These are phyloP conservation scores for Ophiognomonia clavigignenti-juglandacearum DNA, from an alignment of 2,329 filamentous ascomycete species.

Conservation along the genomic window DNA sequence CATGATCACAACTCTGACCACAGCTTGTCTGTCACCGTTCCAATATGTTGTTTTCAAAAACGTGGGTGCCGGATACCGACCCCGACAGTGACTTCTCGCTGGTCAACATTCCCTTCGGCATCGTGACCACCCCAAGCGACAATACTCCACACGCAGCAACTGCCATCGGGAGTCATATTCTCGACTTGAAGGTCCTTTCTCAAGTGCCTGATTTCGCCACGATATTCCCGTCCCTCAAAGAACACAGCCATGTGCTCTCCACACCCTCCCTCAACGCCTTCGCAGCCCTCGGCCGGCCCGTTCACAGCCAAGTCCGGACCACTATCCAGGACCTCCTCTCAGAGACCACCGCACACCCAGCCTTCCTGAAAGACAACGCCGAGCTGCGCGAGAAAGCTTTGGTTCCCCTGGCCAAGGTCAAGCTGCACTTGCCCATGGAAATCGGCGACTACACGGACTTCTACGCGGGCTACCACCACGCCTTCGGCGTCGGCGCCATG, in stretches of 20 bases:
- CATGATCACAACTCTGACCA: no score
- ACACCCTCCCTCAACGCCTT: constrained; percentile 48
- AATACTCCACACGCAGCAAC: constrained; percentile 50
- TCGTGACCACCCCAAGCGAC: constrained; percentile 53
- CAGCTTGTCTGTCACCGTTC: no score
- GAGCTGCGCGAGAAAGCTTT: constrained; percentile 53
- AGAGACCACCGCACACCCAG: constrained; percentile 51
- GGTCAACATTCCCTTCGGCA: constrained; percentile 71
- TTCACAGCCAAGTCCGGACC: constrained; percentile 64
- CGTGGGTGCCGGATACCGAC: constrained; percentile 27
- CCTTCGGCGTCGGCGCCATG: constrained; percentile 60
- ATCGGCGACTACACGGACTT: constrained; percentile 86
- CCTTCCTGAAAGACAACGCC: constrained; percentile 59
- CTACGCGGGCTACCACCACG: constrained; percentile 76
- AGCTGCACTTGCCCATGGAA: constrained; percentile 67
- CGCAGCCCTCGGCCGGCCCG: constrained; percentile 62
- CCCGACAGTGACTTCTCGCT: constrained; percentile 63
- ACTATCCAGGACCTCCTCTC: constrained; percentile 65
- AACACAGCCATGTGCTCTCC: constrained; percentile 19
- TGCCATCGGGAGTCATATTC: constrained; percentile 62
- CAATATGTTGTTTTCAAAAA: no score
- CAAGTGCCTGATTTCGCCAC: constrained; percentile 51
- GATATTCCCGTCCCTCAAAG: constrained; percentile 19
- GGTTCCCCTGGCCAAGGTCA: constrained; percentile 53
- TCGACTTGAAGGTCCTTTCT: constrained; percentile 62